phyloP scores from a whole-genome alignment of 768 basidiomycete genomes.

The Xerocomus spinulosus region DNA sequence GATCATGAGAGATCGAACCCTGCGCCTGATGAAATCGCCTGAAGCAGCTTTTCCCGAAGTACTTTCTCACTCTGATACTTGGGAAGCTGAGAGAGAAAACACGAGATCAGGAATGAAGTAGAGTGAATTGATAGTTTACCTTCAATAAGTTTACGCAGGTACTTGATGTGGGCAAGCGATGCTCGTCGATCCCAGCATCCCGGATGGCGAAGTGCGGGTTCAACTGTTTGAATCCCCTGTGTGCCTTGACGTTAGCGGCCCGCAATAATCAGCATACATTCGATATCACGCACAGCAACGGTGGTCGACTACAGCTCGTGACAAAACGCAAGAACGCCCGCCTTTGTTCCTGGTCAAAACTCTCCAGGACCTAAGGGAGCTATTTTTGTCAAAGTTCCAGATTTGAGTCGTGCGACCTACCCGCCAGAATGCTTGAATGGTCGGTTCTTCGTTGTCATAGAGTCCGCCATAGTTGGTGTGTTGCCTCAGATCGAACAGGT shows the following conservation, averaged over 20 bases:
- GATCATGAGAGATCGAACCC: conserved; percentile 87
- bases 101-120: background rate
- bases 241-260: background rate
- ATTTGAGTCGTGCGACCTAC: conserved; percentile 35
- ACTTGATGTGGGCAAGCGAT: conserved; percentile 68
- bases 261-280: background rate
- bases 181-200: conserved; percentile 69
- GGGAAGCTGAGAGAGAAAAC: conserved; percentile 51
- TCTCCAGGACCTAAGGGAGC: conserved; percentile 57
- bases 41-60: conserved; percentile 71
- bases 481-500: conserved; percentile 71
- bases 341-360: conserved; percentile 78
- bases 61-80: conserved; percentile 58
- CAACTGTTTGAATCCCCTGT: conserved; percentile 80
- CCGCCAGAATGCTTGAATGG: conserved; percentile 81
- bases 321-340: conserved; percentile 81
- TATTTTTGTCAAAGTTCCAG: background rate
- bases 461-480: conserved; percentile 83
- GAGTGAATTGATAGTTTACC: conserved; percentile 35
- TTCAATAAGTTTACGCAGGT: conserved; percentile 94
- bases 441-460: conserved; percentile 64
- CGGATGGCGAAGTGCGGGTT: conserved; percentile 86
- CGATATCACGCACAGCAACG: conserved; percentile 59
- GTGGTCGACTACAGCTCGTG: conserved; percentile 88
- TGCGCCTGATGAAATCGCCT: conserved; percentile 82